Conservation (phyloP, 2,329 filamentous ascomycete genomes). For the Fusarium sarcochroum region DNA sequence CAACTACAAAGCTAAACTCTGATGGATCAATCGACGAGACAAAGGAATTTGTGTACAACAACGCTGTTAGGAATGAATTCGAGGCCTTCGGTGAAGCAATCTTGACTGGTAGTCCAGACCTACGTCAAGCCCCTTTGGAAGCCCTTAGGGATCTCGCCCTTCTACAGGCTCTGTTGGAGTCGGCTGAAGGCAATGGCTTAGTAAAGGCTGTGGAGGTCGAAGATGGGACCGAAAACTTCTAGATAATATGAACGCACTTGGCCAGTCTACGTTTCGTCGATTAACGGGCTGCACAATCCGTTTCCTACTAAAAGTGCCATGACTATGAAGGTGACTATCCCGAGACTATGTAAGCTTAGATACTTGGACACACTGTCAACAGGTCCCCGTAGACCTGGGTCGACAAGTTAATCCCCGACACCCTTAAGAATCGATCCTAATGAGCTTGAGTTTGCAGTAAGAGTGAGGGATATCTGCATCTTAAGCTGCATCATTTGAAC, state of each 20-base stretch:
- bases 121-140: background rate
- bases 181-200: background rate
- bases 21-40: background rate
- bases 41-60: background rate
- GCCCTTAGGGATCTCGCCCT: background rate
- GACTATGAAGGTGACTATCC: background rate
- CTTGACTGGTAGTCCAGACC: background rate
- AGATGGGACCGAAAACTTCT: background rate
- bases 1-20: background rate
- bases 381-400: background rate
- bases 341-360: background rate
- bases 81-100: background rate
- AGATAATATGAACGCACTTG: background rate
- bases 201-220: background rate
- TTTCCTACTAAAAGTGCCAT: background rate
- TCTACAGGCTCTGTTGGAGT: background rate
- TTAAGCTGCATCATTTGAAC: too few relatives aligned
- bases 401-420: too few relatives aligned
- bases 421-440: too few relatives aligned
- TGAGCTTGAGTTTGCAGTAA: too few relatives aligned
- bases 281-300: background rate
- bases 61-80: conserved; percentile 1
- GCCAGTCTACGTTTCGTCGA: background rate
- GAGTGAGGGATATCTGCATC: too few relatives aligned
- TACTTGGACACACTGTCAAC: background rate